Conservation (phyloP, 441 rosid species). For the Bruguiera hainesii region DNA sequence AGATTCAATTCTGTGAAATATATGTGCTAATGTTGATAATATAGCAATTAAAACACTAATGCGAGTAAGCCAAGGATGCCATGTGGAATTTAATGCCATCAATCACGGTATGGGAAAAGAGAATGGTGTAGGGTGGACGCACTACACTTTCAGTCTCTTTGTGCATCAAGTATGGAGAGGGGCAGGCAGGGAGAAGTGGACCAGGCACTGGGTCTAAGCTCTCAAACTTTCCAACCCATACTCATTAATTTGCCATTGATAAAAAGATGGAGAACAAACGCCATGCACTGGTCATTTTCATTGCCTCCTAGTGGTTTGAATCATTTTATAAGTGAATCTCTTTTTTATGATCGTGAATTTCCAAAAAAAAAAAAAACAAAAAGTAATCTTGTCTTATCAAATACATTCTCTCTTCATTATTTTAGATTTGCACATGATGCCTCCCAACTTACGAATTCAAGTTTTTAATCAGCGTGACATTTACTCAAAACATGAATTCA, state of each 20-base stretch:
- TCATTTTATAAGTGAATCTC: too few relatives aligned
- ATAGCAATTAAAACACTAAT: constrained; percentile 12
- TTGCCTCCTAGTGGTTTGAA: not conserved
- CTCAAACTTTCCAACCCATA: constrained; percentile 19
- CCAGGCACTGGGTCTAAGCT: constrained; percentile 6
- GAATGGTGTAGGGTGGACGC: constrained; percentile 21
- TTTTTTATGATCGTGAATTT: too few relatives aligned
- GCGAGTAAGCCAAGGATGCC: constrained; percentile 5
- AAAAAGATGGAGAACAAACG: not conserved
- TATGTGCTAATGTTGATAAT: not conserved
- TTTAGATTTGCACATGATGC: too few relatives aligned
- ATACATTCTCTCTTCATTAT: too few relatives aligned
- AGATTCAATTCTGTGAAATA: too few relatives aligned
- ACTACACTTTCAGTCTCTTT: not conserved
- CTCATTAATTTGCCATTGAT: not conserved
- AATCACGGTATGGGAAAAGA: constrained; percentile 45
- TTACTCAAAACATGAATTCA: not conserved
- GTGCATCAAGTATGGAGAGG: not conserved
- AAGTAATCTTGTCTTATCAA: too few relatives aligned
- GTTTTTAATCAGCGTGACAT: too few relatives aligned
- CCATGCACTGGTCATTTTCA: not conserved
- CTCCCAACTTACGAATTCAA: too few relatives aligned
- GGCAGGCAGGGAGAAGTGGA: not conserved
- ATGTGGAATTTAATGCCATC: constrained; percentile 28
- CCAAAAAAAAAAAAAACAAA: too few relatives aligned